Evolutionary conservation across 1,139 yeast species (phyloP), one percentile per base, ranked within the genome.

Genomic region (Lodderomyces parapsilosis): DNA sequence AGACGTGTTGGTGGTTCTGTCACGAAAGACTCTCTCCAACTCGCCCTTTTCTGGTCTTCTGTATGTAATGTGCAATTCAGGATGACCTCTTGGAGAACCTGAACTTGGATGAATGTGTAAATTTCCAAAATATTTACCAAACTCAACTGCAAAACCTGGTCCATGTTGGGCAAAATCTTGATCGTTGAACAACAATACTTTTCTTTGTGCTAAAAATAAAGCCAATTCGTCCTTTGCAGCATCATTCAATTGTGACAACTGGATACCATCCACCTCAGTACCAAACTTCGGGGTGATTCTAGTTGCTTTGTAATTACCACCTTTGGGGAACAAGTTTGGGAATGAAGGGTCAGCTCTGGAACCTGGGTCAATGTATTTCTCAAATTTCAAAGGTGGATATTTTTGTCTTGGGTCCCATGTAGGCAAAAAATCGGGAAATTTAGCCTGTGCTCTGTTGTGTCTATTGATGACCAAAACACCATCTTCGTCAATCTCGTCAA

Each of bases 281-380:
- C 71, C 71, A 38, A 62, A 63, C 43, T 63, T 60, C 3, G 70
- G 70, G 7, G 68, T 58, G 40, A 64, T 56, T 47, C 58, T 50
- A 27, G 41, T 49, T n/a, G 45, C 36, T 17, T 34, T 41, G 32
- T 44, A 49, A 28, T 58, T 55, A 34, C 45, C 42, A 11, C 50
- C 57, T 11, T 50, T 48, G 7, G 63, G 60, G 43, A 64, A 60
- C 38, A 65, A 58, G 43, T 58, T 55, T 43, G 59, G 59, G 45
- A 60, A 64, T 2, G 46, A 24, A 15, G 59, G 58, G 46, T 64
- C 65, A 11, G 68, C 71, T 41, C 71, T 66, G 19, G 65, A 56
- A 6, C 81, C 86, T 19, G 81, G 78, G 50, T 81, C 86, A 27
- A 60, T 58, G 53, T 69, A 74, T 48, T 71, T 69, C 57, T 74